Percentiles rank a stretch among this genome's conserved stretches.
phyloP scores from a whole-genome alignment of 345 rosid species.

The Pistacia integerrima region DNA sequence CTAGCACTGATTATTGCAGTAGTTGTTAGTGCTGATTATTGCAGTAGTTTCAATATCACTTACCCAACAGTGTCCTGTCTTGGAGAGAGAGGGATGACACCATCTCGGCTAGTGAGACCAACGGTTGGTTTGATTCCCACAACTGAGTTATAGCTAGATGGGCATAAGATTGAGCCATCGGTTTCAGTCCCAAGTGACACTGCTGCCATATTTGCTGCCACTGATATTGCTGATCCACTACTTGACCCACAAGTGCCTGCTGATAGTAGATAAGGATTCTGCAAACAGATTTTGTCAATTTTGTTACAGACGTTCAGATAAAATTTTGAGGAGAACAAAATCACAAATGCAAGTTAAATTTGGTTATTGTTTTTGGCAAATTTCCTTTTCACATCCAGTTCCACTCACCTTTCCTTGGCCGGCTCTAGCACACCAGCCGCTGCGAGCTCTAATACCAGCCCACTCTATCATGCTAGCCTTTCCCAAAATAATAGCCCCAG shows the following conservation, averaged over 20 bases:
- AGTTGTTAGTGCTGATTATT: background rate
- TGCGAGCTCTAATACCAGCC: conserved; percentile 45
- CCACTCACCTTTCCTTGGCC: conserved; percentile 66
- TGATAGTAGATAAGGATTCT: conserved; percentile 71
- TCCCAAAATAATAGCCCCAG: conserved; percentile 73
- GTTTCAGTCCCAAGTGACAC: conserved; percentile 75
- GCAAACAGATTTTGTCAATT: conserved; percentile 17
- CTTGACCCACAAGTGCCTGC: conserved; percentile 67
- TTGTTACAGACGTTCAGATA: background rate
- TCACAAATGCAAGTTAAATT: background rate
- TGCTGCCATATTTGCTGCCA: conserved; percentile 65
- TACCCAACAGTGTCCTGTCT: conserved; percentile 73
- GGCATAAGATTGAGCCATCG: conserved; percentile 66
- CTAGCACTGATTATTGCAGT: background rate
- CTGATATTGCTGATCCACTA: conserved; percentile 73
- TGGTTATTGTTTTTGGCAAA: no score
- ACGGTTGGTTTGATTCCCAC: conserved; percentile 75
- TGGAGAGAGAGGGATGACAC: conserved; percentile 58
- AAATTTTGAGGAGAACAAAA: background rate
- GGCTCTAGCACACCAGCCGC: conserved; percentile 61
- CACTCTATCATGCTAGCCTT: conserved; percentile 79
- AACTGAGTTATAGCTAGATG: conserved; percentile 53
- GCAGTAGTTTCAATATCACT: background rate
- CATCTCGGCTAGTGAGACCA: conserved; percentile 74
- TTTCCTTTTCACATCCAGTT: background rate